Evolutionary conservation across 352 stramenopile genomes (phyloP), one percentile per base, ranked within the genome.

Genomic region (Phytophthora macrochlamydospora): DNA sequence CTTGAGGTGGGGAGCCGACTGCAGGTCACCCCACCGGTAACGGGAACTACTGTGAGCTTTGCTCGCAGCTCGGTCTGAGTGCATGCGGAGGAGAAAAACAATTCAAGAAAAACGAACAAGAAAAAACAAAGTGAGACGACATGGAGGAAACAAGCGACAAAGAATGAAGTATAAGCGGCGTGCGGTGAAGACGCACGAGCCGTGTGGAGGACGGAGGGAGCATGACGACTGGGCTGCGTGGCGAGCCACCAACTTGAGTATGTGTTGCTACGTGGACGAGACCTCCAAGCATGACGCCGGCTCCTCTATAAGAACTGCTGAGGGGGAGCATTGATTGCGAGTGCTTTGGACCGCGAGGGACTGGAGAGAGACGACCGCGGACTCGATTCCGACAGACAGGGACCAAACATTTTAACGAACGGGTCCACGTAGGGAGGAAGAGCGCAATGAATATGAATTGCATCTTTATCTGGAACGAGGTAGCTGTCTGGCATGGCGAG

Each of bases 1-100:
- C 71, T 37, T 80, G 69, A 74, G 61, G 59, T 74, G 66, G 59
- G 63, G 63, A 74, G 49, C 67, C 67, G 70, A 77, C 52, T 37
- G 70, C 33, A 79, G 70, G 67, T 62, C 52, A 76, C 57, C 73
- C 60, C 73, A 79, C 70, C 70, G 67, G 73, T 75, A 79, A 79
- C 57, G 44, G 63, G 57, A 76, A 76, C 28, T 30, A 72, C 49
- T 53, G 59, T 72, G 60, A 75, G 65, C 46, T 42, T 48, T 51
- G 55, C 13, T 58, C 30, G 29, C 37, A 52, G 43, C 52, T 65
- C 37, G 44, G 59, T 48, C 57, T 57, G 28, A 45, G 28, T 69
- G 59, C 65, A 71, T 65, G 69, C 59, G 64, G 56, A 49, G 64
- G 64, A 76, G 54, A 65, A 68, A 68, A 60, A 40, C 4, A 14